These are phyloP conservation scores for Salix udensis DNA, from an alignment of 345 rosid species.

Conservation along the genomic window DNA sequence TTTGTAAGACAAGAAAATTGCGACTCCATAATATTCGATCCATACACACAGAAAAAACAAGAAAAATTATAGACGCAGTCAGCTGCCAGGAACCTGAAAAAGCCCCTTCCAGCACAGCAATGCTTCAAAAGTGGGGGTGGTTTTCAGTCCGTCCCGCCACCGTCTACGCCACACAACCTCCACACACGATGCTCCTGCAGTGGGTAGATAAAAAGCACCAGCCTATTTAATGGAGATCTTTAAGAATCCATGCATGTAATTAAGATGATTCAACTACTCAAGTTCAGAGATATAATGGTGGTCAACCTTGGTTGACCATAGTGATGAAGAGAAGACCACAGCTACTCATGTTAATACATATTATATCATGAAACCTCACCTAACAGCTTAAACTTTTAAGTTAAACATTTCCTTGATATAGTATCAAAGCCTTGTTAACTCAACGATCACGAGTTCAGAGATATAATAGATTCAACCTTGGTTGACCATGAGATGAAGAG, in stretches of 20 bases:
- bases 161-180: slow-evolving; percentile 61
- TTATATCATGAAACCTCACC: no score
- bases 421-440: no score
- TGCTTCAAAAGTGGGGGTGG: background rate
- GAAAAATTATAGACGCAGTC: background rate
- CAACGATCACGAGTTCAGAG: no score
- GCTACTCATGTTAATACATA: no score
- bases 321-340: background rate
- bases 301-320: background rate
- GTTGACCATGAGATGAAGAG: no score
- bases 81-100: slow-evolving; percentile 1
- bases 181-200: slow-evolving; percentile 70
- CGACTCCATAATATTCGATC: no score
- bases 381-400: no score
- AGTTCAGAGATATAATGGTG: no score
- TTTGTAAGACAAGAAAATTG: background rate
- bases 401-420: no score
- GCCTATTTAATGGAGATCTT: background rate
- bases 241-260: no score
- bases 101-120: background rate
- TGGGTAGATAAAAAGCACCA: background rate
- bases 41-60: background rate
- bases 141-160: background rate
- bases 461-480: no score
- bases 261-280: no score